Conservation (phyloP, 257 asterid species). For the Datura wrightii region DNA sequence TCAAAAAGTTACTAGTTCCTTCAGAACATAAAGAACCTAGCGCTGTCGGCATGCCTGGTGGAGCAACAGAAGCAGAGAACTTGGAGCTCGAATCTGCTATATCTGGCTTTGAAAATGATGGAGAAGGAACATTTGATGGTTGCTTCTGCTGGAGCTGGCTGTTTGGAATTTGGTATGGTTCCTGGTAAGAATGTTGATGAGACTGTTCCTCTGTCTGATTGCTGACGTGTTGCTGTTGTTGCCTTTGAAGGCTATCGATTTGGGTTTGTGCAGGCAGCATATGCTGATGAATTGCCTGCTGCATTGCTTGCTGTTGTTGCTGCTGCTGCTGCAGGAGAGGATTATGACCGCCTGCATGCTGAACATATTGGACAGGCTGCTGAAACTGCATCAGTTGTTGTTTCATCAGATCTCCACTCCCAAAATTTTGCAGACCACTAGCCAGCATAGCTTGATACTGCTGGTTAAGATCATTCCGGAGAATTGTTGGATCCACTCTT, state of each 20-base stretch:
- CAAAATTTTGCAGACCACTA: slow-evolving; percentile 66
- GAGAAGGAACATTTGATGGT: slow-evolving; percentile 65
- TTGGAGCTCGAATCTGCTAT: slow-evolving; percentile 58
- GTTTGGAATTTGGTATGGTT: slow-evolving; percentile 57
- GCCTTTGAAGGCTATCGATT: slow-evolving; percentile 65
- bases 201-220: slow-evolving; percentile 54
- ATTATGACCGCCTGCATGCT: slow-evolving; percentile 62
- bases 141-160: slow-evolving; percentile 75
- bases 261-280: slow-evolving; percentile 71
- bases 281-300: slow-evolving; percentile 55
- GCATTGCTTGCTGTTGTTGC: slow-evolving; percentile 60
- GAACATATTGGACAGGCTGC: slow-evolving; percentile 74
- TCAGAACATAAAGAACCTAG: slow-evolving; percentile 72
- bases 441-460: slow-evolving; percentile 88
- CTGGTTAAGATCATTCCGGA: slow-evolving; percentile 72
- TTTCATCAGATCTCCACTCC: slow-evolving; percentile 66
- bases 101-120: slow-evolving; percentile 69
- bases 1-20: slow-evolving; percentile 66
- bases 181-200: slow-evolving; percentile 65
- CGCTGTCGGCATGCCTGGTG: slow-evolving; percentile 65
- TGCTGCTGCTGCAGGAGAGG: slow-evolving; percentile 57
- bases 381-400: slow-evolving; percentile 76
- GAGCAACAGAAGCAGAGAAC: slow-evolving; percentile 55
- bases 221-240: slow-evolving; percentile 58
- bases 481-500: slow-evolving; percentile 68